Evolutionary conservation across 306 rosid species (phyloP).

Genomic region (Spatholobus suberectus): DNA sequence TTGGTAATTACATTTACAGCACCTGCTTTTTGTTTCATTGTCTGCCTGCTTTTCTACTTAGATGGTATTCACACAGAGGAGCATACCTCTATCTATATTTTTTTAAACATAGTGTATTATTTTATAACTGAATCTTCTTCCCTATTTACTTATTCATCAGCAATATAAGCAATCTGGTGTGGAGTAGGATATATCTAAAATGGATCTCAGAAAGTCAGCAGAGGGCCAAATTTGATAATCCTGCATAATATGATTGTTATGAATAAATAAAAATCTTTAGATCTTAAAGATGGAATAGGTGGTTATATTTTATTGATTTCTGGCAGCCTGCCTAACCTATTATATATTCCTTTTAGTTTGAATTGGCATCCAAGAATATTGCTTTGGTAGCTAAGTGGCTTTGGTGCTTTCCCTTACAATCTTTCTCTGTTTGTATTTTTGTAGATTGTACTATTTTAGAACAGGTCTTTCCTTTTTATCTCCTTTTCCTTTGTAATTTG

Average conservation of each 20-base stretch:
- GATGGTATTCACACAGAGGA: not conserved
- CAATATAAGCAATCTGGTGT: not conserved
- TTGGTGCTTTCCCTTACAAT: too few relatives aligned
- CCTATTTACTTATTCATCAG: not conserved
- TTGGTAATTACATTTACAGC: not conserved
- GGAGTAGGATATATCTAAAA: not conserved
- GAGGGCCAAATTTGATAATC: not conserved
- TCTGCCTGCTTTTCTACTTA: not conserved
- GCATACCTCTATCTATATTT: not conserved
- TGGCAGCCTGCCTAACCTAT: not conserved
- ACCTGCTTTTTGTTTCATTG: not conserved
- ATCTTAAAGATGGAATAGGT: too few relatives aligned
- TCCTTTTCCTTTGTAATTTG: too few relatives aligned
- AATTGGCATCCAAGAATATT: too few relatives aligned
- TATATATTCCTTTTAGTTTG: not conserved
- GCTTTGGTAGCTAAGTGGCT: too few relatives aligned
- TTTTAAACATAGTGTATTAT: not conserved
- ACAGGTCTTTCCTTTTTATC: not conserved
- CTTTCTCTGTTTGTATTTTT: too few relatives aligned
- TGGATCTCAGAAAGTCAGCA: not conserved
- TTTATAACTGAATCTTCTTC: not conserved
- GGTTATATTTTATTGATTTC: not conserved
- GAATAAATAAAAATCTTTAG: too few relatives aligned
- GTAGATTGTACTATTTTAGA: not conserved
- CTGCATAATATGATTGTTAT: not conserved